phyloP scores from a whole-genome alignment of 1,139 yeast genomes.

The Yamadazyma trypodendri region DNA sequence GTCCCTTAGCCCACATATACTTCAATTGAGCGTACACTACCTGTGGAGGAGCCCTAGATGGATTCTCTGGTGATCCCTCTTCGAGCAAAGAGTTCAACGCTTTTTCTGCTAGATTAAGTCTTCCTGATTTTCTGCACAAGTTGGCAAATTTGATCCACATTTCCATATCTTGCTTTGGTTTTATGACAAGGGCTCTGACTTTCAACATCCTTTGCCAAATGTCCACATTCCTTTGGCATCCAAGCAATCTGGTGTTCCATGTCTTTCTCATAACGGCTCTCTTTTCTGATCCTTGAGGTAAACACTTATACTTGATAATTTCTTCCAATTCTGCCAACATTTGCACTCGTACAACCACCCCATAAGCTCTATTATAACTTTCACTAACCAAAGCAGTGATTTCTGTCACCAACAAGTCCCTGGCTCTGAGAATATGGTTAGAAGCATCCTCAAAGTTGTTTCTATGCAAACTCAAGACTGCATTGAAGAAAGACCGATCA shows the following conservation, averaged over 20 bases:
- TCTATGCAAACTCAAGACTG: constrained; percentile 81
- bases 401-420: constrained; percentile 89
- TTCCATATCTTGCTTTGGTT: constrained; percentile 95
- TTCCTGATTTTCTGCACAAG: constrained; percentile 88
- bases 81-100: constrained; percentile 76
- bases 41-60: constrained; percentile 87
- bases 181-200: constrained; percentile 88
- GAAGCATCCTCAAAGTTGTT: constrained; percentile 84
- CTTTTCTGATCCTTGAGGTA: constrained; percentile 80
- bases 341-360: constrained; percentile 94
- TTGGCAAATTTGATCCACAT: constrained; percentile 99
- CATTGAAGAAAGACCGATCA: constrained; percentile 91
- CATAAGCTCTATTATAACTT: constrained; percentile 94
- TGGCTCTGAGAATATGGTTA: constrained; percentile 73
- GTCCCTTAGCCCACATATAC: constrained; percentile 96
- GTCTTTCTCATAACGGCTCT: constrained; percentile 80
- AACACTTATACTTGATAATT: constrained; percentile 80
- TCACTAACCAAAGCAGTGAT: constrained; percentile 93
- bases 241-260: constrained; percentile 89
- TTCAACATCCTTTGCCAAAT: constrained; percentile 97
- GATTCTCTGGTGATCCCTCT: constrained; percentile 56
- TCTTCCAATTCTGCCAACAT: constrained; percentile 97
- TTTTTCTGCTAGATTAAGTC: constrained; percentile 90
- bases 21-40: constrained; percentile 96
- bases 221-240: constrained; percentile 95